These are phyloP conservation scores for Pseudonitzschia delicatissima DNA, from an alignment of 108 stramenopile genomes.

Conservation along the genomic window DNA sequence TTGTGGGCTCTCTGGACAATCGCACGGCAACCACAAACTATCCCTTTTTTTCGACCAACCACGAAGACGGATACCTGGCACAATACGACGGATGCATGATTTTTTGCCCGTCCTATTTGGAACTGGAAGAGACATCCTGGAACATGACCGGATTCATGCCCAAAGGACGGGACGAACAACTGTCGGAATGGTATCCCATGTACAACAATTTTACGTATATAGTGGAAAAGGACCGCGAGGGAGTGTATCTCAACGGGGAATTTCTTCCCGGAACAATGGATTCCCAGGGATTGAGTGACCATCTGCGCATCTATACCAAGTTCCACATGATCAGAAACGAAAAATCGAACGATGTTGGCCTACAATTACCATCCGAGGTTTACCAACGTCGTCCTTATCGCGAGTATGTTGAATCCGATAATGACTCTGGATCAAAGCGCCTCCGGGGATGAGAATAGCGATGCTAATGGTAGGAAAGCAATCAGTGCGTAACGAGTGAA, in stretches of 20 bases:
- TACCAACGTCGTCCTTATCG: too few relatives aligned
- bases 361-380: too few relatives aligned
- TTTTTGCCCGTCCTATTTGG: neutral
- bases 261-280: neutral
- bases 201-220: neutral
- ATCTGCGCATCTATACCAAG: conserved; percentile 2
- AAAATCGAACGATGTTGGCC: too few relatives aligned
- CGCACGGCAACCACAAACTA: neutral
- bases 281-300: conserved; percentile 2
- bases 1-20: neutral
- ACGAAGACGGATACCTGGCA: conserved; percentile 14
- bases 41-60: conserved; percentile 7
- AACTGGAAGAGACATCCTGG: neutral
- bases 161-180: neutral
- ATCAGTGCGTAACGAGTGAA: too few relatives aligned
- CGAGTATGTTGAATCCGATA: too few relatives aligned
- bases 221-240: neutral
- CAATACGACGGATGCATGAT: conserved; percentile 11
- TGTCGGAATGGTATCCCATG: neutral
- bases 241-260: neutral
- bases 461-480: too few relatives aligned
- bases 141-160: conserved; percentile 2
- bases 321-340: neutral
- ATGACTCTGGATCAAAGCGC: too few relatives aligned
- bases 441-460: too few relatives aligned